Percentiles rank a stretch among this genome's conserved stretches.
Conservation (phyloP, 345 rosid genomes). For the Triadica sebifera region DNA sequence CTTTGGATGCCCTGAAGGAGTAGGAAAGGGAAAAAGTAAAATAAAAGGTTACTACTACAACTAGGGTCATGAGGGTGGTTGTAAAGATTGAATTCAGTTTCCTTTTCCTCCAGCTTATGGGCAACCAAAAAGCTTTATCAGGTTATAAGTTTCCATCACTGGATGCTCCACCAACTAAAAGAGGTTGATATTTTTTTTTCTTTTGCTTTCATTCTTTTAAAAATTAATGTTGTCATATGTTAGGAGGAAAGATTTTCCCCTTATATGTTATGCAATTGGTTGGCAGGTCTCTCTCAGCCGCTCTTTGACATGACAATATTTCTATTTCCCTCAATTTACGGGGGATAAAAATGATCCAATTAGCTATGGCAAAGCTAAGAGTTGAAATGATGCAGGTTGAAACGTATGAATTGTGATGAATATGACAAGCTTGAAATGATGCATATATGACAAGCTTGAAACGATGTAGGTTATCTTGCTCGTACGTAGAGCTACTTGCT, state of each 20-base stretch:
- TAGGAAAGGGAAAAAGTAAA: background rate
- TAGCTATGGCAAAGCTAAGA: background rate
- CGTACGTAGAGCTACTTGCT: background rate
- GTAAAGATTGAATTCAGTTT: background rate
- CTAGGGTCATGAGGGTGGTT: background rate
- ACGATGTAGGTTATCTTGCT: conserved; percentile 1
- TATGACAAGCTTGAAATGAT: conserved; percentile 16
- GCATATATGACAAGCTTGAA: conserved; percentile 13
- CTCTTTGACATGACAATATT: background rate
- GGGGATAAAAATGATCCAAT: background rate
- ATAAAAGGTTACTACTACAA: too few relatives aligned
- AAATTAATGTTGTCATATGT: background rate
- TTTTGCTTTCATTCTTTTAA: background rate
- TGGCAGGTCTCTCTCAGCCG: conserved; percentile 18
- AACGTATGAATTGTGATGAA: background rate
- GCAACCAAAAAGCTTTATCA: conserved; percentile 6
- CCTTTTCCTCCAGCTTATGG: background rate
- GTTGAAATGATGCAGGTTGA: too few relatives aligned
- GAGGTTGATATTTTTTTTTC: background rate
- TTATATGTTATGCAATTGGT: conserved; percentile 12
- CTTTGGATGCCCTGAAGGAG: background rate
- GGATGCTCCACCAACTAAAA: conserved; percentile 8
- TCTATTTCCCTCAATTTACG: conserved; percentile 13
- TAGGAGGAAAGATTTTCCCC: background rate
- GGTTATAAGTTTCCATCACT: conserved; percentile 2